Conservation (phyloP, 805 yeast species). For the Wickerhamomyces canadensis region DNA sequence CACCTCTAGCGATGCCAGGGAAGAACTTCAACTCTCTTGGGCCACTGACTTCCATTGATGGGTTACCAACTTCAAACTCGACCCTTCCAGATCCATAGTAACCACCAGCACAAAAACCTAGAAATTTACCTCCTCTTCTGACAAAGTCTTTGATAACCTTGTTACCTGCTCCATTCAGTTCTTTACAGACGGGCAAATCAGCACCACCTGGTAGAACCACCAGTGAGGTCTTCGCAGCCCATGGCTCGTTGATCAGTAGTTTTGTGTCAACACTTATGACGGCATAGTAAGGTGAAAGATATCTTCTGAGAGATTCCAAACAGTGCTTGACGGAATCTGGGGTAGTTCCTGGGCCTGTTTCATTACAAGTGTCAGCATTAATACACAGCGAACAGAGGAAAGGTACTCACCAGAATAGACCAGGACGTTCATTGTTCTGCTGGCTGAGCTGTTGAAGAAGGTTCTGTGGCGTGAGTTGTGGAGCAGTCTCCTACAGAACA, state of each 20-base stretch:
- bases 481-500: no score
- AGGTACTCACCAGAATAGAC: conserved; percentile 49
- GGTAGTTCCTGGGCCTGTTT: conserved; percentile 72
- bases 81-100: conserved; percentile 71
- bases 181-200: conserved; percentile 77
- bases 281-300: conserved; percentile 84
- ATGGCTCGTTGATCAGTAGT: conserved; percentile 73
- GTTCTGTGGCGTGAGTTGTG: no score
- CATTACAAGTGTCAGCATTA: not conserved
- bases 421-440: conserved; percentile 57
- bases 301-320: conserved; percentile 63
- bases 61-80: conserved; percentile 79
- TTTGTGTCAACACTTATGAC: conserved; percentile 64
- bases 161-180: conserved; percentile 68
- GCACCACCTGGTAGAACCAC: conserved; percentile 97
- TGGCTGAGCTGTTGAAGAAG: no score
- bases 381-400: not conserved
- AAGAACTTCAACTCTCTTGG: conserved; percentile 74
- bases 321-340: conserved; percentile 83
- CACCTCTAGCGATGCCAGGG: conserved; percentile 81
- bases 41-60: conserved; percentile 75
- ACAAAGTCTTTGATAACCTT: conserved; percentile 56
- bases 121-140: conserved; percentile 69
- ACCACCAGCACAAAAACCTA: conserved; percentile 96
- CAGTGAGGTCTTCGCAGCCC: conserved; percentile 75